A percentile compares a stretch with the other conserved stretches of the same genome.
phyloP scores from a whole-genome alignment of 768 basidiomycete species.

The Strobilomyces dryophilus region DNA sequence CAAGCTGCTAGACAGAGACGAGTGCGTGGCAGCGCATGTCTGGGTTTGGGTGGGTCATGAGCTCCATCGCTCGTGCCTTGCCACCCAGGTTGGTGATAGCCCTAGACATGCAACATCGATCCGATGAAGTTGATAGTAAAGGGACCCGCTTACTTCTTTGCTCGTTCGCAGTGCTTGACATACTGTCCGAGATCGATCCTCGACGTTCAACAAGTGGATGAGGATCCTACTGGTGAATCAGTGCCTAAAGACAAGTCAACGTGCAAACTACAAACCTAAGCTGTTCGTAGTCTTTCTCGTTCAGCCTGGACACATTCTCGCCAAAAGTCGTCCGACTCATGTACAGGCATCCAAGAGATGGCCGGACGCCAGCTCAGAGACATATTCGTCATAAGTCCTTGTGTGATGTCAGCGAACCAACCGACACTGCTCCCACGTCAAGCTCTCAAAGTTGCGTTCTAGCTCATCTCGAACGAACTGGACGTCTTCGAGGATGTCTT shows the following conservation, averaged over 20 bases:
- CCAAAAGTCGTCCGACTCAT: slow-evolving; percentile 98
- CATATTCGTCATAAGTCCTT: slow-evolving; percentile 96
- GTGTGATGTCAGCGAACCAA: slow-evolving; percentile 1
- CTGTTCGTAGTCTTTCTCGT: slow-evolving; percentile 79
- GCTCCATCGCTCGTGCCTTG: slow-evolving; percentile 84
- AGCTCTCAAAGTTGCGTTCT: slow-evolving; percentile 76
- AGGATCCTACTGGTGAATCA: slow-evolving; percentile 52
- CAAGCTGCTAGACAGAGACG: slow-evolving; percentile 84
- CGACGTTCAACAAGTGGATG: slow-evolving; percentile 61
- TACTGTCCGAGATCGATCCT: slow-evolving; percentile 91
- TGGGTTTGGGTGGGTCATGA: slow-evolving; percentile 85
- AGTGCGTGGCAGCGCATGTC: slow-evolving; percentile 93
- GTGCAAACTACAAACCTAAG: slow-evolving; percentile 56
- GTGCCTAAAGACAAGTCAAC: background rate
- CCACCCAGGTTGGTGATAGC: slow-evolving; percentile 80
- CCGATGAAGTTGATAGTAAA: background rate
- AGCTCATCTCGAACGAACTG: slow-evolving; percentile 85
- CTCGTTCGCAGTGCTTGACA: slow-evolving; percentile 85
- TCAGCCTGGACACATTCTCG: slow-evolving; percentile 86
- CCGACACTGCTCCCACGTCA: slow-evolving; percentile 54
- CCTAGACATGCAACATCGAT: slow-evolving; percentile 35
- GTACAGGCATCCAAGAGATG: slow-evolving; percentile 96
- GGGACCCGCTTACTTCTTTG: slow-evolving; percentile 72
- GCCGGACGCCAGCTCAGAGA: slow-evolving; percentile 83
- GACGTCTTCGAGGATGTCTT: slow-evolving; percentile 91